These are phyloP conservation scores for Macrophomina phaseolina DNA, from an alignment of 2,329 filamentous ascomycete species.

Conservation along the genomic window DNA sequence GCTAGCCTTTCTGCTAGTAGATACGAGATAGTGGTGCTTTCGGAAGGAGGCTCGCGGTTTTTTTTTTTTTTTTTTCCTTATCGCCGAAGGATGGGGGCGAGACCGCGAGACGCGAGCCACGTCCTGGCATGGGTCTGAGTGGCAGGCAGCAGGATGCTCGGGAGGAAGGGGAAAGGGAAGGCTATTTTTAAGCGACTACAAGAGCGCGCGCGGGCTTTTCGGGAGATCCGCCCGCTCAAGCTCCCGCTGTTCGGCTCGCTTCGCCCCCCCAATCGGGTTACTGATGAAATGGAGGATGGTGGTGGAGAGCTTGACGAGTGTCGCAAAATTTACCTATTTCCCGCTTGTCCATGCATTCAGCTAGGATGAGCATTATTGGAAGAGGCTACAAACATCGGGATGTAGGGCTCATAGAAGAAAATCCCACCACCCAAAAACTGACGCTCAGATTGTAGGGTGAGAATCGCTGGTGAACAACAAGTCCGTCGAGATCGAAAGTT, in stretches of 20 bases:
- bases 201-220: neutral
- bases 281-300: neutral
- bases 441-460: no score
- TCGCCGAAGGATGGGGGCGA: neutral
- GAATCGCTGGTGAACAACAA: no score
- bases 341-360: no score
- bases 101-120: neutral
- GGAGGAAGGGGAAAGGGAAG: neutral
- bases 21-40: constrained; percentile 18
- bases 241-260: neutral
- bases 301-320: no score
- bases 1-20: constrained; percentile 6
- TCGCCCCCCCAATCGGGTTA: neutral
- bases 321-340: no score
- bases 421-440: no score
- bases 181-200: neutral
- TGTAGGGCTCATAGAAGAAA: no score
- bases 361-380: no score
- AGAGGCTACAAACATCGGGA: no score
- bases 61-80: neutral
- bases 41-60: neutral
- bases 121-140: neutral
- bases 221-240: neutral
- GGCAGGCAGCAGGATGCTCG: neutral
- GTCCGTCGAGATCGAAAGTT: no score